Percentiles rank a stretch among this genome's conserved stretches.
phyloP scores from a whole-genome alignment of 176 grass and related monocot species.

The Aegilops tauschii region DNA sequence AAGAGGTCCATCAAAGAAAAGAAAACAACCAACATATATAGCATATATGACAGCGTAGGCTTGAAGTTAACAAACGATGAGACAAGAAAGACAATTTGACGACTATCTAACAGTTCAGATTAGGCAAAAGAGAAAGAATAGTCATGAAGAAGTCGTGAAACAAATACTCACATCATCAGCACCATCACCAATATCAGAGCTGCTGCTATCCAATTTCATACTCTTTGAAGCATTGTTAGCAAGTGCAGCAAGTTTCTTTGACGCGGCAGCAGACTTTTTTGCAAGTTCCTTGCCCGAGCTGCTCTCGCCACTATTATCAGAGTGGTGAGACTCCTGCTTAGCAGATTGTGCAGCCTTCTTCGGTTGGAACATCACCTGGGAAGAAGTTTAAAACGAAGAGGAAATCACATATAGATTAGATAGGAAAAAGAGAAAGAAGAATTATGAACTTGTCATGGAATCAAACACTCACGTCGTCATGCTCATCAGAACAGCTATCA shows the following conservation, averaged over 20 bases:
- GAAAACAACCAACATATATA: not conserved
- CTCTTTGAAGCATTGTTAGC: conserved; percentile 55
- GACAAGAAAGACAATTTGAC: not conserved
- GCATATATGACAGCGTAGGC: not conserved
- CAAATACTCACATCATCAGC: conserved; percentile 37
- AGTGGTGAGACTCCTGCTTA: conserved; percentile 48
- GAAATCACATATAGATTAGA: not conserved
- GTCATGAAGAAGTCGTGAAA: not conserved
- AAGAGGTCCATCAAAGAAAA: not conserved
- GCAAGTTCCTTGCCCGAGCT: conserved; percentile 41
- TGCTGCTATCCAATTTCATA: conserved; percentile 41
- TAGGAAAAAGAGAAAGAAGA: not conserved
- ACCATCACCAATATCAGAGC: conserved; percentile 51
- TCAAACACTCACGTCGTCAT: conserved; percentile 34
- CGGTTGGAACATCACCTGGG: conserved; percentile 45
- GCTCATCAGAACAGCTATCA: conserved; percentile 49
- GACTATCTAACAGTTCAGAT: no score
- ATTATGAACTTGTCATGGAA: not conserved
- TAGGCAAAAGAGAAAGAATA: not conserved
- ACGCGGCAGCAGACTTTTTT: conserved; percentile 42
- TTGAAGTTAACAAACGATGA: not conserved
- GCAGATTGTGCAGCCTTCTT: conserved; percentile 43
- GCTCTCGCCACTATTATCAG: conserved; percentile 39
- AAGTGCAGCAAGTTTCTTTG: conserved; percentile 18
- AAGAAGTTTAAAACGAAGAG: not conserved